Conservation (phyloP, 1,139 yeast genomes). For the Diutina mesorugosa region DNA sequence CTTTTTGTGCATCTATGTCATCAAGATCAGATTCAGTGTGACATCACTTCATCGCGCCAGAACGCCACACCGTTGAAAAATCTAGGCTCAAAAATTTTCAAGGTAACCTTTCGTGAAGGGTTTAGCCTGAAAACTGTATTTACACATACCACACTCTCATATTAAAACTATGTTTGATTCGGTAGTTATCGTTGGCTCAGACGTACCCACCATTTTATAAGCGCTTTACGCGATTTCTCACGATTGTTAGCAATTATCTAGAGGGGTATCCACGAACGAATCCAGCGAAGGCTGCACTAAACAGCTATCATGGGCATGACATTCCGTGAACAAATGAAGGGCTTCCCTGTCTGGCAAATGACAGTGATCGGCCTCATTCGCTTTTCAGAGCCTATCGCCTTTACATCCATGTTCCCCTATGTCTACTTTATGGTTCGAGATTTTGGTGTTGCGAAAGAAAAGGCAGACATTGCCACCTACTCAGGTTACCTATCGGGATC, state of each 20-base stretch:
- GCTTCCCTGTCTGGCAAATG: constrained; percentile 9
- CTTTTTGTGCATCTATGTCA: neutral
- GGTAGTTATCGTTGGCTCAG: no score
- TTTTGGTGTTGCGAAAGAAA: constrained; percentile 7
- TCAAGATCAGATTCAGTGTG: neutral
- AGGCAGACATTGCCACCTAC: constrained; percentile 7
- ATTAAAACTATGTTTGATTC: no score
- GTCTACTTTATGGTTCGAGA: constrained; percentile 9
- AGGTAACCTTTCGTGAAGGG: neutral
- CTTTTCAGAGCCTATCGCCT: constrained; percentile 9
- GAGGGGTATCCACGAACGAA: neutral
- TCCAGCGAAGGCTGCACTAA: neutral
- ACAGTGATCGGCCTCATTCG: constrained; percentile 7
- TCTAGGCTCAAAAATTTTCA: neutral
- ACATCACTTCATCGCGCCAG: neutral
- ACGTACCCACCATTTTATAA: neutral
- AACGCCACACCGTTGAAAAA: neutral
- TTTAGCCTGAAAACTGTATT: no score
- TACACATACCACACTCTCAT: no score
- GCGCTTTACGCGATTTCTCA: neutral
- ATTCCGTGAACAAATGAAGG: constrained; percentile 6
- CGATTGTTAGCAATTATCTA: neutral
- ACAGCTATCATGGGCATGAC: neutral
- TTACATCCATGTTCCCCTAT: constrained; percentile 10
- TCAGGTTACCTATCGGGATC: constrained; percentile 8